Conservation (phyloP, 1,284 basidiomycete species). For the Pyrrhoderma noxium region DNA sequence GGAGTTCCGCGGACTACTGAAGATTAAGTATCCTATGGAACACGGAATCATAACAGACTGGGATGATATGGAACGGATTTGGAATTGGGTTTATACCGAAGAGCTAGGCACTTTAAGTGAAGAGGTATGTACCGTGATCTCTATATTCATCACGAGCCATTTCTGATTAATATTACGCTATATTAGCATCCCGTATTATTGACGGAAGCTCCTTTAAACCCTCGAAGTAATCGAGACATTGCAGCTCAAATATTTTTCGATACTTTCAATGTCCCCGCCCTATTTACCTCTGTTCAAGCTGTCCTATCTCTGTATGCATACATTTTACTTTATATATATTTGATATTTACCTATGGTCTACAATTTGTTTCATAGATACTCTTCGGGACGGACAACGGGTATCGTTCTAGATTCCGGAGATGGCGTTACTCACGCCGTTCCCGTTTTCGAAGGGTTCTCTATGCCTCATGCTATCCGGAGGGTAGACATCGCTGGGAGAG, state of each 20-base stretch:
- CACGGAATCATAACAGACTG: constrained; percentile 93
- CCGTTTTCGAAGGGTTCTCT: constrained; percentile 79
- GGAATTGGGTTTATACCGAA: constrained; percentile 94
- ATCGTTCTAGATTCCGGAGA: constrained; percentile 63
- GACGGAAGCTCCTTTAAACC: constrained; percentile 94
- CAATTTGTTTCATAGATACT: constrained; percentile 60
- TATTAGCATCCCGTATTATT: constrained; percentile 93
- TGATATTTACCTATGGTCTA: constrained; percentile 16
- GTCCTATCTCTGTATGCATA: constrained; percentile 83
- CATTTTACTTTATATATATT: neutral
- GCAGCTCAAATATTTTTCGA: constrained; percentile 99
- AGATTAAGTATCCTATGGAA: constrained; percentile 98
- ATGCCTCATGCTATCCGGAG: constrained; percentile 98
- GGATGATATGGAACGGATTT: constrained; percentile 99
- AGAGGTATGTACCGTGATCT: constrained; percentile 53
- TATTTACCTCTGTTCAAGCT: constrained; percentile 96
- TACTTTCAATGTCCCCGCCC: constrained; percentile 97
- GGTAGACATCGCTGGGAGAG: constrained; percentile 93
- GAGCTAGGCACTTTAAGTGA: constrained; percentile 91
- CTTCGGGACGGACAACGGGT: constrained; percentile 95
- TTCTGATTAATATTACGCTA: neutral
- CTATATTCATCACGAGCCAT: constrained; percentile 2
- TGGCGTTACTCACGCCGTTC: constrained; percentile 61
- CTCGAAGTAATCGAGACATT: constrained; percentile 87
- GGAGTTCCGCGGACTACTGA: constrained; percentile 87